phyloP scores from a whole-genome alignment of 2,329 filamentous ascomycete genomes.

The Amphichorda felina region DNA sequence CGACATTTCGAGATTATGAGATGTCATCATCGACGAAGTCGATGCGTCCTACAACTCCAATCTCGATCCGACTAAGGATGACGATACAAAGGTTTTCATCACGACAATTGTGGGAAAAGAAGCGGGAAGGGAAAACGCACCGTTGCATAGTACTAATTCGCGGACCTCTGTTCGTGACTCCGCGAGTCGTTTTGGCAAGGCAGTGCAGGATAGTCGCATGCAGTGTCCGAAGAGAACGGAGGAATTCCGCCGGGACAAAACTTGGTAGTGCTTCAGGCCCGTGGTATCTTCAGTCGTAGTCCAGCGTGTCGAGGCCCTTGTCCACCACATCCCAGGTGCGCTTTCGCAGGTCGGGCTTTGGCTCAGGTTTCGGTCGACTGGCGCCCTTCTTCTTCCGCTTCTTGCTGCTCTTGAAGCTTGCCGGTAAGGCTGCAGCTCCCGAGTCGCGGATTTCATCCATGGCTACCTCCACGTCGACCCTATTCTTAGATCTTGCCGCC shows the following conservation, averaged over 20 bases:
- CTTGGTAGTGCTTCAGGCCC: background rate
- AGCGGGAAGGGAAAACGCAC: too few relatives aligned
- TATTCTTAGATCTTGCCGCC: conserved; percentile 4
- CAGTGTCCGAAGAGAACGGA: too few relatives aligned
- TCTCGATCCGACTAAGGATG: conserved; percentile 82
- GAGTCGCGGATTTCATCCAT: background rate
- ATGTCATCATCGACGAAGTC: conserved; percentile 16
- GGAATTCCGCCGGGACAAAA: background rate
- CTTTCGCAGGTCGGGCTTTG: conserved; percentile 52
- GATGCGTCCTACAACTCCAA: conserved; percentile 19
- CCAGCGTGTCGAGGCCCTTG: conserved; percentile 43
- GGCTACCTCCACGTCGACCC: background rate
- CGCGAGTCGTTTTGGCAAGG: background rate
- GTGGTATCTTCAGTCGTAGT: conserved; percentile 47
- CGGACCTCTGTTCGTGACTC: conserved; percentile 2
- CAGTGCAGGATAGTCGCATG: too few relatives aligned
- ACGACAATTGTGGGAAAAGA: conserved; percentile 25
- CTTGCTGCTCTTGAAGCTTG: conserved; percentile 11
- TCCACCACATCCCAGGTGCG: conserved; percentile 58
- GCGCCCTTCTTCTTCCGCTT: conserved; percentile 25
- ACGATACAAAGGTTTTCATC: conserved; percentile 86
- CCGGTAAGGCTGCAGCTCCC: conserved; percentile 1
- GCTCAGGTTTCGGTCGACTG: conserved; percentile 27
- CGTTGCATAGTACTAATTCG: too few relatives aligned
- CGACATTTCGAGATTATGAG: conserved; percentile 28